phyloP scores from a whole-genome alignment of 2,329 filamentous ascomycete genomes.

The Hymenoscyphus fraxineus region DNA sequence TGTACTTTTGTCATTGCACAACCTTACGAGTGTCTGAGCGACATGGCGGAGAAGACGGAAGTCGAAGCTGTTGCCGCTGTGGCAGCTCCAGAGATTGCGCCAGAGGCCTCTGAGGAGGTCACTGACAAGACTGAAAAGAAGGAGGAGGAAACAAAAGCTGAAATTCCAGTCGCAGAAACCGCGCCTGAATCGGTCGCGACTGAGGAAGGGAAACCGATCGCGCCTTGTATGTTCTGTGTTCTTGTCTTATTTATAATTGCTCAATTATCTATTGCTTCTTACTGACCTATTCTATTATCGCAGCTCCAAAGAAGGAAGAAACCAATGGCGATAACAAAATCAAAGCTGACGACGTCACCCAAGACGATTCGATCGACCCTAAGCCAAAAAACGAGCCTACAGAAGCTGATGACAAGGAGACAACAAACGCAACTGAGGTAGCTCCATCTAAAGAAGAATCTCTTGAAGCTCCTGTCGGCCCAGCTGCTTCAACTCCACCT shows the following conservation, averaged over 20 bases:
- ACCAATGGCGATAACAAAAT: constrained; percentile 25
- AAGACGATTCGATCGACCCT: constrained; percentile 10
- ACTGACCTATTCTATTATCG: constrained; percentile 24
- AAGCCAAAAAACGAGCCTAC: constrained; percentile 20
- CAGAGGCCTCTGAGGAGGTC: not conserved
- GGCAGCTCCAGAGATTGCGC: constrained; percentile 14
- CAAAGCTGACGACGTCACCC: constrained; percentile 19
- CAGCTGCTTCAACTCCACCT: constrained; percentile 39
- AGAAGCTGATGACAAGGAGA: constrained; percentile 34
- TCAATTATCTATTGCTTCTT: not conserved
- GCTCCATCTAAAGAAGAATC: constrained; percentile 28
- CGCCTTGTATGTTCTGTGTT: constrained; percentile 24
- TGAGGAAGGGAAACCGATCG: constrained; percentile 20
- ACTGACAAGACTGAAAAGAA: constrained; percentile 20
- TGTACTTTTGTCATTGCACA: constrained; percentile 5
- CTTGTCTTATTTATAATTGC: not conserved
- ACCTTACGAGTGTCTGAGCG: constrained; percentile 19
- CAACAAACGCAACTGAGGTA: constrained; percentile 32
- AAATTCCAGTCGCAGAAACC: constrained; percentile 10
- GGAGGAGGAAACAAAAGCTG: not conserved
- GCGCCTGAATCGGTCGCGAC: constrained; percentile 28
- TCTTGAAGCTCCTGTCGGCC: constrained; percentile 26
- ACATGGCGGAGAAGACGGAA: constrained; percentile 26
- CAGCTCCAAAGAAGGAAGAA: constrained; percentile 17
- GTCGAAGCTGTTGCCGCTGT: constrained; percentile 20